Conservation (phyloP, 2,329 filamentous ascomycete species). For the Trichoderma sp. region DNA sequence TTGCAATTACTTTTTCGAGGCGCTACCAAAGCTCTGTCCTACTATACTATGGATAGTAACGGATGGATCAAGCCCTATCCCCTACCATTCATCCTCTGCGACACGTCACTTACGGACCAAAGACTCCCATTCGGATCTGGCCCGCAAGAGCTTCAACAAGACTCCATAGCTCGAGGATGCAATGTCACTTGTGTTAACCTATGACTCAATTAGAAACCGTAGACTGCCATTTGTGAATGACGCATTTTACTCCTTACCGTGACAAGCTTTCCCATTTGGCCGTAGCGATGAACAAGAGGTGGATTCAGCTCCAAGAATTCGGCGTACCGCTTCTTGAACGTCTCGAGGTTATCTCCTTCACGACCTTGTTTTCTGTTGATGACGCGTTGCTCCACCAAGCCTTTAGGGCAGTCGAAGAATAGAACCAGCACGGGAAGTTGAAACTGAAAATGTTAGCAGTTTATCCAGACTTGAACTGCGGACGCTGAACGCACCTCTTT, state of each 20-base stretch:
- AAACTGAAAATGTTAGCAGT: background rate
- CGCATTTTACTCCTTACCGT: background rate
- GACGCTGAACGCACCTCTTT: background rate
- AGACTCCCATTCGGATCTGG: background rate
- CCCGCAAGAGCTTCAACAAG: background rate
- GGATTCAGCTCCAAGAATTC: conserved; percentile 5
- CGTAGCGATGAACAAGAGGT: background rate
- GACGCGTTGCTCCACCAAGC: background rate
- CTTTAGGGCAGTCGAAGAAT: conserved; percentile 1
- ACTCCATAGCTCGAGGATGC: background rate
- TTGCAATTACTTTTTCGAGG: background rate
- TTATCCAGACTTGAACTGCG: background rate
- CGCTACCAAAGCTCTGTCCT: background rate
- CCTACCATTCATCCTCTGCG: background rate
- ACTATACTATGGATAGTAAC: background rate
- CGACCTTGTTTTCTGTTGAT: background rate
- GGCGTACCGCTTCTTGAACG: background rate
- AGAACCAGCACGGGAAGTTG: background rate
- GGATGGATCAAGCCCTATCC: background rate
- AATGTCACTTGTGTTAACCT: conserved; percentile 8
- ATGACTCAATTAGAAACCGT: background rate
- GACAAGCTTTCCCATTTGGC: background rate
- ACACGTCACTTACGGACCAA: background rate
- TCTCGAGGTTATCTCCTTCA: background rate
- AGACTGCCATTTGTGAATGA: no score